phyloP scores from a whole-genome alignment of 129 eudicot species.

The Logfia minima region DNA sequence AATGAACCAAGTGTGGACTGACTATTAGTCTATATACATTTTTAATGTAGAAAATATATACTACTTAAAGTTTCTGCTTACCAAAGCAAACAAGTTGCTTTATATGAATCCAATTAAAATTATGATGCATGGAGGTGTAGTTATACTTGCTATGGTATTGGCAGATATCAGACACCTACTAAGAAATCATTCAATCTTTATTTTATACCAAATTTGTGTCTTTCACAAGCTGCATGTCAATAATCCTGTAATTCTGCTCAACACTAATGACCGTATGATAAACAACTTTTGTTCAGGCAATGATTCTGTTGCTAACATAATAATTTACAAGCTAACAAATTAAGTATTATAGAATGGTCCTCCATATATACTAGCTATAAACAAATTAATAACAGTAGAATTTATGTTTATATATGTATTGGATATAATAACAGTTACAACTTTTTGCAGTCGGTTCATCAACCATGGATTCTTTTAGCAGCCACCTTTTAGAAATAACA shows the following conservation, averaged over 20 bases:
- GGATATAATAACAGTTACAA: not conserved
- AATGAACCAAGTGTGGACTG: slow-evolving; percentile 7
- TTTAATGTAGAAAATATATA: slow-evolving; percentile 3
- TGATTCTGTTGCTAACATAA: slow-evolving; percentile 41
- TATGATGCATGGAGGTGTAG: slow-evolving; percentile 42
- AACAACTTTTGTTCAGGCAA: slow-evolving; percentile 46
- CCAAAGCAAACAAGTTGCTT: slow-evolving; percentile 26
- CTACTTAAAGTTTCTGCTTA: slow-evolving; percentile 27
- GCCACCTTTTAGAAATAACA: slow-evolving; percentile 20
- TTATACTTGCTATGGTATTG: slow-evolving; percentile 33
- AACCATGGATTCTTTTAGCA: slow-evolving; percentile 7
- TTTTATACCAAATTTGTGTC: slow-evolving; percentile 23
- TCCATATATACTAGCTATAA: not conserved
- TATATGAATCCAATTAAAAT: slow-evolving; percentile 7
- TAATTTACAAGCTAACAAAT: slow-evolving; percentile 20
- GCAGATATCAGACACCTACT: slow-evolving; percentile 28
- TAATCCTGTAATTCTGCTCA: slow-evolving; percentile 44
- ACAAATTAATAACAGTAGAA: not conserved
- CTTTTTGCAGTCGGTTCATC: not conserved
- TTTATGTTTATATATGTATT: not conserved
- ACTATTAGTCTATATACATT: slow-evolving; percentile 8
- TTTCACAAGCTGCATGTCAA: slow-evolving; percentile 37
- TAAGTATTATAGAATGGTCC: no score
- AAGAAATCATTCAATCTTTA: slow-evolving; percentile 34
- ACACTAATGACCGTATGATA: slow-evolving; percentile 33